Evolutionary conservation across 768 basidiomycete genomes (phyloP), one percentile per base, ranked within the genome.

Genomic region (Lepiota brunneoincarnata): DNA sequence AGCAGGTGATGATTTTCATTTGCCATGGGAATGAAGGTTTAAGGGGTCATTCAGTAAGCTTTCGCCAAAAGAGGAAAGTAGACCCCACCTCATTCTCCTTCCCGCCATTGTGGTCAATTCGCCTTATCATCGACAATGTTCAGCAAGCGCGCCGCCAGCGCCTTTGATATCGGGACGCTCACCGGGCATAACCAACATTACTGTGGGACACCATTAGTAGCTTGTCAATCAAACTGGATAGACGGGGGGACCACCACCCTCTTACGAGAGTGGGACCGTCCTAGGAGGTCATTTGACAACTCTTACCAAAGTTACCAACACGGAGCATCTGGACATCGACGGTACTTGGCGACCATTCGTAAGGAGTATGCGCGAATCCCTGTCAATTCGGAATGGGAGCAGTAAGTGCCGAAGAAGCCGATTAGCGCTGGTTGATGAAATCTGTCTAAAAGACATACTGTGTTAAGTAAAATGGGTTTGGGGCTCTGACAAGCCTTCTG

Each of bases 61-160:
- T 44, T 46, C 20, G 24, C 38, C 40, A 34, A 49, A 63, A 54
- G 61, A 41, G 39, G 38, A 17, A 54, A 31, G 15, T 9, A 12
- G 12, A 34, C 17, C 80, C 45, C 53, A 87, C 86, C 89, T 79
- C 52, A 91, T 75, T 37, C 90, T 79, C 56, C 90, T 72, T 12
- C 89, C 89, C 36, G 87, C 76, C 90, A 91, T 91, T 2, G 90
- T 92, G 4, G 89, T 91, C 54, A 89, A 67, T 66, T 92, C 90
- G 26, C 87, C 78, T 72, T 56, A 45, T 42, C 24, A 36, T 31
- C 34, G 38, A 20, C n/a, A 37, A 43, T 44, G 10, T 43, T 36
- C 26, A 24, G 15, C 50, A 41, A 28, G 43, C 40, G 23, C 15
- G 41, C 37, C 34, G 28, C n/a, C 21, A 10, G 20, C 35, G 21